Evolutionary conservation across 139 green algal species (phyloP).

Genomic region (Astrephomene gubernaculifera): DNA sequence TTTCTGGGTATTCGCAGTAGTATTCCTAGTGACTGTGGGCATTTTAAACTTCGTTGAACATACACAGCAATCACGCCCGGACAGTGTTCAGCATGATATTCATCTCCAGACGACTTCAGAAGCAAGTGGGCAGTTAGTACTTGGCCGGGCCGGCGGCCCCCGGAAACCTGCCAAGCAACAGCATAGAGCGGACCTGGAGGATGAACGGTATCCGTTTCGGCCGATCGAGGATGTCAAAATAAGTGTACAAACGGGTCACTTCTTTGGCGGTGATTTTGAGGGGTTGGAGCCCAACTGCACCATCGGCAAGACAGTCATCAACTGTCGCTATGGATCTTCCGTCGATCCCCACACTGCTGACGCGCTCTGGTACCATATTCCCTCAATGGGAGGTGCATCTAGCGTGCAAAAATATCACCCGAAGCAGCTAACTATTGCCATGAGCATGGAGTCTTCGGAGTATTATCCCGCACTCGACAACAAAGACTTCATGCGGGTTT

Average conservation of each 20-base stretch:
- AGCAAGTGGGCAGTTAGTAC: neutral
- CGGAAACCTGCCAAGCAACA: neutral
- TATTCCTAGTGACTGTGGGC: slow-evolving; percentile 12
- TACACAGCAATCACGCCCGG: no score
- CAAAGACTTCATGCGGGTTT: slow-evolving; percentile 31
- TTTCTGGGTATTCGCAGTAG: neutral
- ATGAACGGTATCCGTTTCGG: neutral
- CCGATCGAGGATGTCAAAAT: slow-evolving; percentile 7
- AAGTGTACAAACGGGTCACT: slow-evolving; percentile 33
- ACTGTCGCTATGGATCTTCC: neutral
- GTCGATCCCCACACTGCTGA: slow-evolving; percentile 12
- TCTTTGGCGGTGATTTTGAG: slow-evolving; percentile 40
- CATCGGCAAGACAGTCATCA: slow-evolving; percentile 18
- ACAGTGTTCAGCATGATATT: neutral
- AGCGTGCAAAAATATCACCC: neutral
- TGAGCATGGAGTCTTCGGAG: slow-evolving; percentile 39
- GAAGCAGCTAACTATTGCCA: slow-evolving; percentile 32
- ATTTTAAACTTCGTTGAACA: slow-evolving; percentile 14
- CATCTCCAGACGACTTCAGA: neutral
- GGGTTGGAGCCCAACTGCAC: slow-evolving; percentile 22
- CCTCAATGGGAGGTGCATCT: neutral
- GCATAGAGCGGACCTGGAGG: neutral
- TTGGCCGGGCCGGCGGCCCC: neutral
- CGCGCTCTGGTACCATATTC: slow-evolving; percentile 43
- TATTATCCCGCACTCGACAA: slow-evolving; percentile 31